Base-by-base conservation (phyloP, 805 yeast genomes). In the Lipomyces lipofer region DNA sequence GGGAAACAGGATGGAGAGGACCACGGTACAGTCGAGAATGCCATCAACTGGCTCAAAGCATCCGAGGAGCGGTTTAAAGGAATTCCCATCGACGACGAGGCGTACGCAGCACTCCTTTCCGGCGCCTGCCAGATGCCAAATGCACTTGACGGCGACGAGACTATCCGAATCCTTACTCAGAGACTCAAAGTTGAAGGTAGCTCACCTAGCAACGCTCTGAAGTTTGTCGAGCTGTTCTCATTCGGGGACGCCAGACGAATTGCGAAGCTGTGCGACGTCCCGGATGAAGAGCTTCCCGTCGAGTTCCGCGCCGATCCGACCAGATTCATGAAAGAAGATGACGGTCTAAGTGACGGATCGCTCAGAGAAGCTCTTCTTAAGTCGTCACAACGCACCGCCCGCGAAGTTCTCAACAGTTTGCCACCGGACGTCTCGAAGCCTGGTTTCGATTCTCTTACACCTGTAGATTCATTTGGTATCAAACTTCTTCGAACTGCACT, bases 391-490 rank as follows among this genome's bases (percentile, higher is more conserved):
- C 30, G 29, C 7, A 22, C 39, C 12, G 40, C 50, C 5, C 27
- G 28, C 15, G 29, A 35, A 4, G 15, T 40, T 1, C 43, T 56
- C 8, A 32, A 25, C 12, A 13, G 15, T 5, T 24, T 58, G 19
- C 62, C 62, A 4, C 53, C 51, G 1, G 44, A 60, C 15, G 51
- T 58, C 19, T 21, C 25, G 32, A 58, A 58, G 38, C 49, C 52
- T 3, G 62, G 62, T 8, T 46, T 15, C 21, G 56, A 54, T 8
- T 43, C 54, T 13, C 59, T 58, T 28, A 44, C 38, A 8, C 59
- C 62, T 13, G 62, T 58, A 15, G 52, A 56, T 10, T 49, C 62
- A 9, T 33, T 40, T 24, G 62, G 62, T 13, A 43, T 58, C 39
- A 54, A 58, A 33, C 52, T 49, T 10, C 54, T 58, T 8, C 42